Evolutionary conservation across 2,329 filamentous ascomycete genomes (phyloP), one percentile per base, ranked within the genome.

Genomic region (Chrysoporthe austroafricana): DNA sequence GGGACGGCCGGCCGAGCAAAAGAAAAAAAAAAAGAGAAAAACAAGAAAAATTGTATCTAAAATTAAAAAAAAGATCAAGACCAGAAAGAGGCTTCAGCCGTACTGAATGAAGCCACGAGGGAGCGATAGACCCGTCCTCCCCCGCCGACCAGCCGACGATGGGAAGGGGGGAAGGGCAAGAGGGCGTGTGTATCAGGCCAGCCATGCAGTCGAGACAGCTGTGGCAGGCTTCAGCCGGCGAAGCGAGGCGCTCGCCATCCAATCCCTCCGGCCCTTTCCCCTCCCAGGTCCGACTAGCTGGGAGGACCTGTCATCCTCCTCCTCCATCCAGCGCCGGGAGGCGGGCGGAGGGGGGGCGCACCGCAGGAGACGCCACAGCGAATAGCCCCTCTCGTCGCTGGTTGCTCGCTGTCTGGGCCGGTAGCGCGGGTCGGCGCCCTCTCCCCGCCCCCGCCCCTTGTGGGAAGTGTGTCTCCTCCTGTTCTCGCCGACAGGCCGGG

Each of bases 301-400:
- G 14, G 32, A 34, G 44, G 44, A 16, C n/a, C 16, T 43, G 21
- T 26, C 21, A 21, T 34, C 50, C 13, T 14, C 50, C 50, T 54
- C 50, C 50, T 32, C 13, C 50, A 14, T 32, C 32, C 50, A 54
- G 26, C 26, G 13, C 50, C 11, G 11, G 21, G 26, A 34, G 26
- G 50, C 50, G 26, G 26, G 50, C 50, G 21, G 50, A 13, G 50
- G 66, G 5, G 50, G 66, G 52, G 26, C 16, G 44, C 66, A 68
- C 66, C 21, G 58, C 66, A 66, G 63, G 18, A 66, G 66, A 60
- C 66, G 66, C 66, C 63, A 68, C 66, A 56, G 39, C 63, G 59
- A 63, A 66, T 68, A 39, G 63, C 61, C 48, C 44, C 44, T 48
- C n/a, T 34, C n/a, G n/a, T 42, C 46, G 34, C 42, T 58, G n/a